Percentiles rank a stretch among this genome's conserved stretches.
Evolutionary conservation across 306 rosid genomes (phyloP).

Genomic region (Citrullus amarus): DNA sequence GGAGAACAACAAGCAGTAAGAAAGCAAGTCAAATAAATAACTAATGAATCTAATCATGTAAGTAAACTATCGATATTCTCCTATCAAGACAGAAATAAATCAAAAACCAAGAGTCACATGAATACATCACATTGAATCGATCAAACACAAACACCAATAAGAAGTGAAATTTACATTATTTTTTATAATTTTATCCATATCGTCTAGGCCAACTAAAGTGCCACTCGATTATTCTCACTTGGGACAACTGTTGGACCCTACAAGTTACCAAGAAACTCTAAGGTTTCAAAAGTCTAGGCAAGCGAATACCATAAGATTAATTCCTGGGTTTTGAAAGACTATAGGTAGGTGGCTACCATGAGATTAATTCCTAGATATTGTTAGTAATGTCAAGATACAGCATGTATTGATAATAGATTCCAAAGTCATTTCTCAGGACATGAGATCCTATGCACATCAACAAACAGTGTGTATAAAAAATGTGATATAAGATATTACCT

Average conservation of each 20-base stretch:
- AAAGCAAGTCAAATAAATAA: not conserved
- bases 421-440: not conserved
- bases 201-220: not conserved
- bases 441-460: not conserved
- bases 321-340: not conserved
- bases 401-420: not conserved
- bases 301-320: not conserved
- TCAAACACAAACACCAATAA: not conserved
- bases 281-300: not conserved
- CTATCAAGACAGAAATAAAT: not conserved
- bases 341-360: not conserved
- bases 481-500: conserved; percentile 34
- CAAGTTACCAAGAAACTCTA: not conserved
- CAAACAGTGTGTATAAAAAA: not conserved
- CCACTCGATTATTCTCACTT: not conserved
- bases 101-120: not conserved
- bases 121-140: not conserved
- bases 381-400: not conserved
- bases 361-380: not conserved
- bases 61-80: not conserved
- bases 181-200: not conserved
- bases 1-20: not conserved
- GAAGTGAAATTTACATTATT: not conserved
- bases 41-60: not conserved
- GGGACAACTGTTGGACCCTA: not conserved